Conservation (phyloP, 116 monocot genomes). For the Papilionanthe hybrid region DNA sequence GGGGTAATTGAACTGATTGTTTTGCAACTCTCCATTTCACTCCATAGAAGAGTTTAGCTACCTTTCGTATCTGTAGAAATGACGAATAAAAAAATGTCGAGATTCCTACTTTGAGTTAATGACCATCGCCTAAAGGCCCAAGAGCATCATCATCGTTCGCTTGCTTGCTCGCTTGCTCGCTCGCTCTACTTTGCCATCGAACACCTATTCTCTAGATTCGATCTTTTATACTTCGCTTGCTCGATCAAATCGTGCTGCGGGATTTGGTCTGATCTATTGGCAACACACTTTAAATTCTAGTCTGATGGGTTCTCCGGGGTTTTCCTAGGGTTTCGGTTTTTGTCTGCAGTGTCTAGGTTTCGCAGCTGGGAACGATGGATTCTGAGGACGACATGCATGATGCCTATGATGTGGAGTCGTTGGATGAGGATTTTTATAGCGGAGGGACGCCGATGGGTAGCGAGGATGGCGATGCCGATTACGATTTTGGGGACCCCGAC, state of each 20-base stretch:
- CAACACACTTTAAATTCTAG: background rate
- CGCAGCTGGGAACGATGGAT: conserved; percentile 43
- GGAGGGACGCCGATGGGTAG: conserved; percentile 64
- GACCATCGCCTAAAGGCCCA: too few species aligned
- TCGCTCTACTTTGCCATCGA: background rate
- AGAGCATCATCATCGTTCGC: background rate
- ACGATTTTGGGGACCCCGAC: conserved; percentile 76
- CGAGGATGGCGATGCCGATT: conserved; percentile 72
- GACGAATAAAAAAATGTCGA: conserved; percentile 1
- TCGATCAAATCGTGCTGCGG: background rate
- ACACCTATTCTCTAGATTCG: background rate
- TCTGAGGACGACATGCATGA: conserved; percentile 79
- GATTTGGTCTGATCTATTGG: background rate
- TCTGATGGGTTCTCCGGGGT: background rate
- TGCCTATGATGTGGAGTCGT: conserved; percentile 40
- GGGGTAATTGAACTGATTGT: background rate
- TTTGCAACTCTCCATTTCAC: too few species aligned
- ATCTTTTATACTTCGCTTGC: background rate
- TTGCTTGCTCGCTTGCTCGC: background rate
- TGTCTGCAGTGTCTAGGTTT: background rate
- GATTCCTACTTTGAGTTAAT: conserved; percentile 1
- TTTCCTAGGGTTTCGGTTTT: conserved; percentile 17
- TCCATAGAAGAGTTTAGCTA: too few species aligned
- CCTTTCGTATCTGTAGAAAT: background rate
- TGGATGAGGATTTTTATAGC: conserved; percentile 78